Evolutionary conservation across 257 asterid species (phyloP).

Genomic region (Solanum phureja): DNA sequence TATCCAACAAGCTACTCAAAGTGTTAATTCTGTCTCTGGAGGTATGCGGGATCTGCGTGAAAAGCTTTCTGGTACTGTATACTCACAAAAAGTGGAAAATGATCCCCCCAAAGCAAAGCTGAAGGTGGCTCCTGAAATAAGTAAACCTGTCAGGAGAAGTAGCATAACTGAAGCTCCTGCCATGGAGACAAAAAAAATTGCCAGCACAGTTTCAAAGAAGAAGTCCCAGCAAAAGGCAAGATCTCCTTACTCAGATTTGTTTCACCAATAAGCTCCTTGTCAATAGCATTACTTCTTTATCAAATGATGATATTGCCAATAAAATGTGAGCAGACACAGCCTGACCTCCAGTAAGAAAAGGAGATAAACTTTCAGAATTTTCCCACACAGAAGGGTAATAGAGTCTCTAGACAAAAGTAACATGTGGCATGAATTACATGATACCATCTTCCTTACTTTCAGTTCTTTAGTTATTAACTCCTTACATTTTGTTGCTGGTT

Average conservation of each 20-base stretch:
- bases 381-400: not conserved
- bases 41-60: constrained; percentile 88
- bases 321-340: not conserved
- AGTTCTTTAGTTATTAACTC: not conserved
- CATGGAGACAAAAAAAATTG: constrained; percentile 28
- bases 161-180: constrained; percentile 45
- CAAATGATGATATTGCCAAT: not conserved
- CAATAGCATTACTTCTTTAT: not conserved
- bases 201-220: constrained; percentile 42
- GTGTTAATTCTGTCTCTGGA: constrained; percentile 44
- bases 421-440: not conserved
- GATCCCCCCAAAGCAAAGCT: constrained; percentile 33
- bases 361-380: not conserved
- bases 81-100: constrained; percentile 40
- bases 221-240: constrained; percentile 53
- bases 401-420: not conserved
- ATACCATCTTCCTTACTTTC: not conserved
- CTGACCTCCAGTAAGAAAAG: not conserved
- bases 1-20: constrained; percentile 39
- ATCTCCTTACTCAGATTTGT: not conserved
- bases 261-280: not conserved
- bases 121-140: constrained; percentile 48
- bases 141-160: constrained; percentile 55
- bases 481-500: not conserved
- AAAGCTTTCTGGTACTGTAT: constrained; percentile 68